A percentile compares a stretch with the other conserved stretches of the same genome.
Conservation (phyloP, 129 eudicot species). For the Ambrosia trifida region DNA sequence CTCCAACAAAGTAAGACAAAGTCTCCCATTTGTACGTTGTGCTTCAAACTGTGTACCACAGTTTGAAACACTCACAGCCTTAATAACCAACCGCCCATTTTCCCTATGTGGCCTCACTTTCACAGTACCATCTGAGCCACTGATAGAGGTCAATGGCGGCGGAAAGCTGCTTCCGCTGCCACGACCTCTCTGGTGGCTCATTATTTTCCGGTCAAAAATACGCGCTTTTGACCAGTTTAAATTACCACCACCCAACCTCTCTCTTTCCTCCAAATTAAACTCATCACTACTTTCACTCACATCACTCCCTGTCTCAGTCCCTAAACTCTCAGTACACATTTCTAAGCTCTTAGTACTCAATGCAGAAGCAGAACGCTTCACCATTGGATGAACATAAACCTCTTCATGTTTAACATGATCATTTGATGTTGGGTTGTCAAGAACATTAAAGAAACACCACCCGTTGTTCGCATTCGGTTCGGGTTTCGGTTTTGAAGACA, state of each 20-base stretch:
- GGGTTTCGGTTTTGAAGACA: constrained; percentile 30
- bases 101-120: constrained; percentile 63
- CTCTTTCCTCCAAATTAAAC: constrained; percentile 32
- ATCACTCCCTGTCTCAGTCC: constrained; percentile 73
- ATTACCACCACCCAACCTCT: constrained; percentile 19
- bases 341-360: constrained; percentile 79
- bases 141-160: constrained; percentile 75
- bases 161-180: constrained; percentile 47
- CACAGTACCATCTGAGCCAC: constrained; percentile 54
- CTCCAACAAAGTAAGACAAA: constrained; percentile 49
- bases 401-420: constrained; percentile 24
- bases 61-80: constrained; percentile 52
- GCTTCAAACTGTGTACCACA: constrained; percentile 47
- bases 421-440: constrained; percentile 35
- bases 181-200: constrained; percentile 7
- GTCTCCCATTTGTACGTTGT: constrained; percentile 70
- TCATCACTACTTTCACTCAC: constrained; percentile 50
- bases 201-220: constrained; percentile 31
- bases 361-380: constrained; percentile 48
- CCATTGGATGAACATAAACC: constrained; percentile 73
- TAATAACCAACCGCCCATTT: constrained; percentile 68
- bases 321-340: constrained; percentile 93
- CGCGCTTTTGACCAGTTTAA: constrained; percentile 24
- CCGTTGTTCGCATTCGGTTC: constrained; percentile 31
- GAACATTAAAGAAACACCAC: constrained; percentile 48